These are phyloP conservation scores for Colletotrichum lindemuthianum DNA, from an alignment of 2,329 filamentous ascomycete species.

Conservation along the genomic window DNA sequence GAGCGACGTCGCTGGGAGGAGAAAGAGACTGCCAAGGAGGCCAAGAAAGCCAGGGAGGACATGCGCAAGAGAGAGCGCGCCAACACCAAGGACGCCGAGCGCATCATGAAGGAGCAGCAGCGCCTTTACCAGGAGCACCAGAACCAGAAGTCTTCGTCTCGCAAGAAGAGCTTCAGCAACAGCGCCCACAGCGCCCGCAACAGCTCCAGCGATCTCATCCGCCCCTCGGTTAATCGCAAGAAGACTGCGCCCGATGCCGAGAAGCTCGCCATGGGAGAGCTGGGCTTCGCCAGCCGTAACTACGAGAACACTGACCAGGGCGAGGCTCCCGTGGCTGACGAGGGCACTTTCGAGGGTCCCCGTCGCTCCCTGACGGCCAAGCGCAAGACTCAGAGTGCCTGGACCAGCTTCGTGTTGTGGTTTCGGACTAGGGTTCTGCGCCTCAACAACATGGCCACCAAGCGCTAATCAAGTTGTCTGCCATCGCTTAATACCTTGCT, in stretches of 20 bases:
- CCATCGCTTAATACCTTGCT: background rate
- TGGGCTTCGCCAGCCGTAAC: slow-evolving; percentile 54
- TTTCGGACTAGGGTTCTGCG: slow-evolving; percentile 66
- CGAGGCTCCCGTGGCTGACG: slow-evolving; percentile 50
- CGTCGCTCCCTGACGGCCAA: slow-evolving; percentile 61
- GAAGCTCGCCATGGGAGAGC: slow-evolving; percentile 46
- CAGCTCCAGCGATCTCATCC: slow-evolving; percentile 44
- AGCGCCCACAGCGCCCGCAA: slow-evolving; percentile 44
- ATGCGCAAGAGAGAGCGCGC: slow-evolving; percentile 67
- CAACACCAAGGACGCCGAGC: slow-evolving; percentile 65
- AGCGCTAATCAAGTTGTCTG: slow-evolving; percentile 35
- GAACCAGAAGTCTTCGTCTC: slow-evolving; percentile 40
- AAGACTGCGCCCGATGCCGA: slow-evolving; percentile 46
- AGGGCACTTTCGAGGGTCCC: slow-evolving; percentile 55
- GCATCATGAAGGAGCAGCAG: slow-evolving; percentile 58
- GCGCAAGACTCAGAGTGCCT: slow-evolving; percentile 69
- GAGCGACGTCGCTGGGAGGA: slow-evolving; percentile 72
- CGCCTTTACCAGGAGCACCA: slow-evolving; percentile 31
- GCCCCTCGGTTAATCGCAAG: slow-evolving; percentile 43
- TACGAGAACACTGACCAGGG: slow-evolving; percentile 54
- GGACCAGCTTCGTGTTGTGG: slow-evolving; percentile 73
- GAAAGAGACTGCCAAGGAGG: slow-evolving; percentile 69
- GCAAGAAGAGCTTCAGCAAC: slow-evolving; percentile 51
- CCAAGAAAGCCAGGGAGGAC: slow-evolving; percentile 70
- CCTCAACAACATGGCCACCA: slow-evolving; percentile 41